Evolutionary conservation across 2,329 filamentous ascomycete genomes (phyloP), one percentile per base, ranked within the genome.

Genomic region (Penicillium sclerotigenum): DNA sequence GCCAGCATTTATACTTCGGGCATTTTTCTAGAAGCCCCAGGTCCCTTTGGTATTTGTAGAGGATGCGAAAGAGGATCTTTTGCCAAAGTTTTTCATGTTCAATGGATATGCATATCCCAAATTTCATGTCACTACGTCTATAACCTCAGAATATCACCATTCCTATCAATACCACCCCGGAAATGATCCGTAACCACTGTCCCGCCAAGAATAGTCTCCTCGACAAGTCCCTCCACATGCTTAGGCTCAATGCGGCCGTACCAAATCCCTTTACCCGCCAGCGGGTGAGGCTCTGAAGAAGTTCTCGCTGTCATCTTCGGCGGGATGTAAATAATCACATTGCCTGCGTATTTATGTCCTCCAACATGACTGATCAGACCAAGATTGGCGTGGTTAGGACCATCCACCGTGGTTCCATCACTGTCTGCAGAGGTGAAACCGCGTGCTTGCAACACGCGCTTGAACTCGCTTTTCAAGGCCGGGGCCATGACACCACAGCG

Each of bases 301-400:
- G 41, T 42, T n/a, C 58, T 59, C 13, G 63, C 45, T 34, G 52
- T 68, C 65, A 75, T 68, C 14, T 62, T 64, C 1, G 71, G 70
- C 2, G 74, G 73, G 11, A 77, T 83, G 73, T 97, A 97, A 0
- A 97, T 79, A 77, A 97, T 89, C 63, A 97, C 85, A 69, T 97
- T 97, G 38, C 93, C 93, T 36, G 88, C 88, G 77, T 94, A 97
- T 79, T 96, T 96, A 78, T 97, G 93, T 0, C 93, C 93, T 22
- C 93, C 93, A 14, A 97, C 87, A 70, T 97, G 93, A 63, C 87
- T 93, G 67, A 97, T 77, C 46, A 72, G 63, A 5, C 72, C 76
- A 52, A 79, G 63, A 58, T 78, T 74, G 11, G 73, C 73, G 59
- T 72, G 69, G 0, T 60, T 59, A 0, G 64, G 62, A 14, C 52